Percentiles rank a stretch among this genome's conserved stretches.
These are phyloP conservation scores for Angomonas deanei DNA, from an alignment of 208 protist species.

Conservation along the genomic window DNA sequence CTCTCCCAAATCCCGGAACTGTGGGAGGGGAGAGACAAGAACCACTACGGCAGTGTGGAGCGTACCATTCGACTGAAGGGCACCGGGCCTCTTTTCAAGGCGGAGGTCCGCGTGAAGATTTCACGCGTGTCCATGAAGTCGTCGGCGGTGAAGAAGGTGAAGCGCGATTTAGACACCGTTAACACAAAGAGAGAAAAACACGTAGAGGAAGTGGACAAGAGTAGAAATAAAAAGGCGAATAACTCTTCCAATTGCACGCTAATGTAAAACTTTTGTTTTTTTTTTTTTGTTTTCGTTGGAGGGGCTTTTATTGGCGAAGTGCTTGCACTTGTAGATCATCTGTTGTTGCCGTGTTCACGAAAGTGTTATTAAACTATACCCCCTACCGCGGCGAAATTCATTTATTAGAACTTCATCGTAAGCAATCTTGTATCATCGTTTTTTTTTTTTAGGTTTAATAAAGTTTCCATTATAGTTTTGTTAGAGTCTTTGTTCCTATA, in stretches of 20 bases:
- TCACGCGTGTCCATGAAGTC: conserved; percentile 32
- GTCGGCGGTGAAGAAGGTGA: conserved; percentile 16
- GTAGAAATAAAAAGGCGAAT: conserved; percentile 19
- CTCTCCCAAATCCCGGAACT: conserved; percentile 43
- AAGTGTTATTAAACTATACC: too few species aligned
- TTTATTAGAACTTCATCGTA: background rate
- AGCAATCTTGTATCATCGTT: background rate
- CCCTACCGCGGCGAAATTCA: background rate
- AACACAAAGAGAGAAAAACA: conserved; percentile 19
- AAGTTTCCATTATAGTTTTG: background rate
- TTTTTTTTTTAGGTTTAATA: background rate
- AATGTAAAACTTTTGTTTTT: conserved; percentile 22
- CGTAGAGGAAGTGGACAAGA: background rate
- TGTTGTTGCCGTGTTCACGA: too few species aligned
- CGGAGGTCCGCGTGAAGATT: conserved; percentile 39
- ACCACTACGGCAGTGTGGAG: conserved; percentile 14
- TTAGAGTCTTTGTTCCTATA: background rate
- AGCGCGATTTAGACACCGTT: conserved; percentile 16
- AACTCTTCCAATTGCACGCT: conserved; percentile 14
- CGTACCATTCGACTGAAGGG: conserved; percentile 19
- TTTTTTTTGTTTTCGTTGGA: background rate
- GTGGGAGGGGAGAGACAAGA: conserved; percentile 17
- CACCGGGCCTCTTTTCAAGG: conserved; percentile 15
- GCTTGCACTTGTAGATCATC: too few species aligned
- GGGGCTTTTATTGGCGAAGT: background rate